phyloP scores from a whole-genome alignment of 495 filamentous ascomycete genomes.

The Aspergillus sclerotioniger region DNA sequence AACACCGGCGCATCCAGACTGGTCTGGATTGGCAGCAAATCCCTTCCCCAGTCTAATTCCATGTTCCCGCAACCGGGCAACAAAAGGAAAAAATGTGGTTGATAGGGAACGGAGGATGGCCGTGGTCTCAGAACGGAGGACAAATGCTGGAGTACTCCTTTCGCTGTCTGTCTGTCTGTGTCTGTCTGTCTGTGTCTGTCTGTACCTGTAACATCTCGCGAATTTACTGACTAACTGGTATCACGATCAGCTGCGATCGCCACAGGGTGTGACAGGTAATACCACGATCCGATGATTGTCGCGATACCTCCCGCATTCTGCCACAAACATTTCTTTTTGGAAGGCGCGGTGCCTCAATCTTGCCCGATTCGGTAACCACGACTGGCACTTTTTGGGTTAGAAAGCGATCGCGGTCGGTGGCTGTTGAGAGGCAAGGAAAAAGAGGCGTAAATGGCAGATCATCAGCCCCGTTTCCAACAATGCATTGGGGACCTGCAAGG shows the following conservation, averaged over 20 bases:
- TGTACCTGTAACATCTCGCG: too few relatives aligned
- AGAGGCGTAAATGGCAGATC: not conserved
- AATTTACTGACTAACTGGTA: not conserved
- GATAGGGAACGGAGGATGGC: too few relatives aligned
- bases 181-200: too few relatives aligned
- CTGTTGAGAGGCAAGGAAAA: conserved; percentile 14
- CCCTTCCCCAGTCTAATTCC: too few relatives aligned
- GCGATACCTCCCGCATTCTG: not conserved
- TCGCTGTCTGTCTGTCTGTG: too few relatives aligned
- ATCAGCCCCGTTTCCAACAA: not conserved
- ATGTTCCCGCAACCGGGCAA: too few relatives aligned
- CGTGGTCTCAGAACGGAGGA: too few relatives aligned
- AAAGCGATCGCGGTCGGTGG: not conserved
- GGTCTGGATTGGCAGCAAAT: too few relatives aligned
- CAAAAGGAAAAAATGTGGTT: too few relatives aligned
- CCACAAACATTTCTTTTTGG: not conserved
- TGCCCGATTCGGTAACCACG: not conserved
- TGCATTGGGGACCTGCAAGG: conserved; percentile 5
- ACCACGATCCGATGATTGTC: not conserved
- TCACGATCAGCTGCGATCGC: not conserved
- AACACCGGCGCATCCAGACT: too few relatives aligned
- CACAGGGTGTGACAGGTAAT: not conserved
- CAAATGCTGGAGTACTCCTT: too few relatives aligned
- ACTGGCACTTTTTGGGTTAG: not conserved
- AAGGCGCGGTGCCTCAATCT: not conserved